Base-by-base conservation (phyloP, 441 rosid genomes). In the Breynia disticha region DNA sequence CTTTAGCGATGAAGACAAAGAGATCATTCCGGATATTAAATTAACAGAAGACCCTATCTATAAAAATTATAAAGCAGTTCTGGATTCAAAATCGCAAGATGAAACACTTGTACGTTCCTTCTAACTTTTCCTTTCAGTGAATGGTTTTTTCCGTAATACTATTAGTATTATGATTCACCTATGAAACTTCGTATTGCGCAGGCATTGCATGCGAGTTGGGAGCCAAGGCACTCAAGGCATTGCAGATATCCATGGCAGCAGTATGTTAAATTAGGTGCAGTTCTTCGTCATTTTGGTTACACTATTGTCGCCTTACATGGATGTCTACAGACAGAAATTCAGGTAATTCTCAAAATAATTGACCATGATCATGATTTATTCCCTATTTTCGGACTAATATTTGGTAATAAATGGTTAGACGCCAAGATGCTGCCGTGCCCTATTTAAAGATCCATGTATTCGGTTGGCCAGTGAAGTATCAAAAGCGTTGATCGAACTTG, bases 181-280 rank as follows among this genome's bases (percentile, higher is more conserved):
- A n/a, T n/a, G n/a, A n/a, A n/a, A n/a, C n/a, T n/a, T n/a, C n/a
- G 44, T 46, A n/a, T 49, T 60, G 48, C 15, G 50, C 64, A 84
- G 95, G 97, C 94, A 7, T 56, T 76, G 11, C 77, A 91, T 67
- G 89, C 96, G 19, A 83, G 87, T 48, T 87, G 96, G 96, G 98
- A 85, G 66, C 95, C 96, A 1, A 79, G 90, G 68, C 87, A 78
- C 59, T 77, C 83, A 0, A 65, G 79, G 55, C 73, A 75, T 18
- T 76, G 90, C 72, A 77, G 68, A 55, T 79, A 75, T 50, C 98
- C 98, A n/a, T 82, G 89, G 81, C 79, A 73, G 61, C 90, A 82
- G 50, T 87, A 91, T 50, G 82, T 86, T 37, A 83, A 87, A 73
- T 48, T 87, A 54, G 98, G 98, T 61, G 77, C 84, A 24, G 82